A percentile compares a stretch with the other conserved stretches of the same genome.
These are phyloP conservation scores for Moniliella sp. DNA, from an alignment of 1,284 basidiomycete species.

Conservation along the genomic window DNA sequence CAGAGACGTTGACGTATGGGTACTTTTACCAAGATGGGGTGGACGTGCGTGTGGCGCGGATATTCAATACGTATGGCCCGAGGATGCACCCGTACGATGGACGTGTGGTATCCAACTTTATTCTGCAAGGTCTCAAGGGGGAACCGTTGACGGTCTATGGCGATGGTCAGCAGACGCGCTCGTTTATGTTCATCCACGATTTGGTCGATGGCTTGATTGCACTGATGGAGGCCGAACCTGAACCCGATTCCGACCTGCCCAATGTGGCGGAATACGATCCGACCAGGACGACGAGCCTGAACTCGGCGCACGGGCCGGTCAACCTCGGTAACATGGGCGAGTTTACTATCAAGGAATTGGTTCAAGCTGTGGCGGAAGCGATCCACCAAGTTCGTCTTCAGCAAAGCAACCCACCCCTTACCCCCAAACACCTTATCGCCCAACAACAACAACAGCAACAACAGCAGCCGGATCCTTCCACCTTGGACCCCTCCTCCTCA, in stretches of 20 bases:
- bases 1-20: constrained; percentile 34
- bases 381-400: constrained; percentile 15
- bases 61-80: constrained; percentile 23
- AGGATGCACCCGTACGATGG: constrained; percentile 82
- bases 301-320: constrained; percentile 40
- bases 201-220: constrained; percentile 37
- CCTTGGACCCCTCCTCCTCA: no score
- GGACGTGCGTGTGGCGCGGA: constrained; percentile 43
- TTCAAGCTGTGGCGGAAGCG: constrained; percentile 18
- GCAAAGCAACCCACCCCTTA: no score
- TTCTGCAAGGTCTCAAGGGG: constrained; percentile 79
- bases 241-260: no score
- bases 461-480: no score
- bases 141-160: constrained; percentile 93
- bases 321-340: constrained; percentile 86
- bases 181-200: constrained; percentile 55
- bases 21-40: constrained; percentile 82
- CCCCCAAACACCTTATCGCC: no score
- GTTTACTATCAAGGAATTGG: constrained; percentile 53
- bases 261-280: constrained; percentile 20
- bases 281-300: constrained; percentile 2
- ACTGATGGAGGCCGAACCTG: constrained; percentile 19
- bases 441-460: no score
- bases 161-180: constrained; percentile 80
- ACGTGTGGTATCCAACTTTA: constrained; percentile 91